phyloP scores from a whole-genome alignment of 2,329 filamentous ascomycete species.

The Fusarium poae region DNA sequence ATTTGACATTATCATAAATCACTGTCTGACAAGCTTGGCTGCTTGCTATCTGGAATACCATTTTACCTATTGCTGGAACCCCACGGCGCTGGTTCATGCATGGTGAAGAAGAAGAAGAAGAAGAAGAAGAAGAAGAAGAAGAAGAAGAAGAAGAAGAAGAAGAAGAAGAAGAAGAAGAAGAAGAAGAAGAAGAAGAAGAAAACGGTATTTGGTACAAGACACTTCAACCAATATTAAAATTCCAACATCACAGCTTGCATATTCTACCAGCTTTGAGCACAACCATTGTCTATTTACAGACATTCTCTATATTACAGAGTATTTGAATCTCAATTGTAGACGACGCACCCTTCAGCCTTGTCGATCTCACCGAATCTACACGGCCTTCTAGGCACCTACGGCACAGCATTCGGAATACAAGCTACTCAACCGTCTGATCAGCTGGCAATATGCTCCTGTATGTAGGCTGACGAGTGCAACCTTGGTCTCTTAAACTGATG shows the following conservation, averaged over 20 bases:
- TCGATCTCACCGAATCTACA: constrained; percentile 34
- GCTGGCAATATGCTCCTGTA: constrained; percentile 35
- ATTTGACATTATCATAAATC: constrained; percentile 30
- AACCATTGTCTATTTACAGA: constrained; percentile 26
- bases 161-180: too few relatives aligned
- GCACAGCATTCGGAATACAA: constrained; percentile 28
- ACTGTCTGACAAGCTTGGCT: constrained; percentile 18
- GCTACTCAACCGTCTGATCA: constrained; percentile 33
- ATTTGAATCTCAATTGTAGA: constrained; percentile 16
- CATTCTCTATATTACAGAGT: constrained; percentile 27
- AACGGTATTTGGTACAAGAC: constrained; percentile 17
- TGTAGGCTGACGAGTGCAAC: constrained; percentile 44
- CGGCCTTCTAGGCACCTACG: constrained; percentile 35
- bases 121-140: too few relatives aligned
- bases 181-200: too few relatives aligned
- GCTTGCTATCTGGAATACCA: constrained; percentile 6
- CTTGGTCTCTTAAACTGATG: constrained; percentile 11
- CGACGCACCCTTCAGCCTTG: constrained; percentile 38
- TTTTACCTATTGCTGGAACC: constrained; percentile 7
- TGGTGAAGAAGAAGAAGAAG: background rate
- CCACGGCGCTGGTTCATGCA: constrained; percentile 13
- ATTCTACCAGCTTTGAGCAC: constrained; percentile 11
- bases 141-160: too few relatives aligned
- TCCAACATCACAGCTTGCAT: constrained; percentile 28
- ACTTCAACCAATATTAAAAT: constrained; percentile 12